Conservation (phyloP, 164 flowering plant genomes). For the Cinnamomum micranthum region DNA sequence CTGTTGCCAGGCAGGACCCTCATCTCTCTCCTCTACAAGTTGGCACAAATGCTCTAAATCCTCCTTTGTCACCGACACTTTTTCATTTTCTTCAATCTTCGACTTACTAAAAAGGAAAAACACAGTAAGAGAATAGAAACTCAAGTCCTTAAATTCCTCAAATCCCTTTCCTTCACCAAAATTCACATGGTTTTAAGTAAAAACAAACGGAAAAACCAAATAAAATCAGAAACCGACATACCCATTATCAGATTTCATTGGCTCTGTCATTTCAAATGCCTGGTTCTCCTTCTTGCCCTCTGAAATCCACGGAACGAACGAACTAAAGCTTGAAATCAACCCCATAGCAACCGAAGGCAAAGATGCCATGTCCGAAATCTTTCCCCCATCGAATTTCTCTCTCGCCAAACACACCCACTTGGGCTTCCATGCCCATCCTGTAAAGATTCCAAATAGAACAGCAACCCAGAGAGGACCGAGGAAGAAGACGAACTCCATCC, state of each 20-base stretch:
- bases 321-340: slow-evolving; percentile 31
- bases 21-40: slow-evolving; percentile 70
- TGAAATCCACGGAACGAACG: slow-evolving; percentile 35
- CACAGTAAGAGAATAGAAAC: slow-evolving; percentile 6
- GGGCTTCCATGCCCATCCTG: slow-evolving; percentile 91
- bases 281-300: slow-evolving; percentile 28
- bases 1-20: slow-evolving; percentile 75
- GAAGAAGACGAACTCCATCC: slow-evolving; percentile 40
- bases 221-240: slow-evolving; percentile 11
- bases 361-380: slow-evolving; percentile 41
- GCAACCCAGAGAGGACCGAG: slow-evolving; percentile 61
- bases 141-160: slow-evolving; percentile 4
- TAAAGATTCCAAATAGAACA: slow-evolving; percentile 55
- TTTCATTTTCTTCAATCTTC: slow-evolving; percentile 24
- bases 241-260: slow-evolving; percentile 38
- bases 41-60: slow-evolving; percentile 52
- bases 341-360: slow-evolving; percentile 9
- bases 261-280: slow-evolving; percentile 20
- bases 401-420: slow-evolving; percentile 53
- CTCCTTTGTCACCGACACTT: slow-evolving; percentile 32
- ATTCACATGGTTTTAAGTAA: background rate
- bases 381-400: slow-evolving; percentile 18
- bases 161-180: background rate
- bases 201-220: slow-evolving; percentile 1
- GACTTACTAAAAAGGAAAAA: slow-evolving; percentile 33